Evolutionary conservation across 1,139 yeast genomes (phyloP).

Genomic region (Blastobotrys elegans): DNA sequence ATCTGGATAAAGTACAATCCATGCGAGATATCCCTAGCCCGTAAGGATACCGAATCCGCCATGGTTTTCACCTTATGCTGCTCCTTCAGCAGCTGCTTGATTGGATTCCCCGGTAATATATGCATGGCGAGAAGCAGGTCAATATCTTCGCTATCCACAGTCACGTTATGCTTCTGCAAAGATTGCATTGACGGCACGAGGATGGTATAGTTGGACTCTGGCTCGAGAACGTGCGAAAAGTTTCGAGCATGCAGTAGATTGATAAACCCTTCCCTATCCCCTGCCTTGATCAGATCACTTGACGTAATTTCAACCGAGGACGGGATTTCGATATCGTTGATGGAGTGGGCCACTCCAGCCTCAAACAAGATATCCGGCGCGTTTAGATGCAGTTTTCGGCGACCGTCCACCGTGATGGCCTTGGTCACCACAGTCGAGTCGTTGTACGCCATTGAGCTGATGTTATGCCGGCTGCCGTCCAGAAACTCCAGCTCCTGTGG

Average conservation of each 20-base stretch:
- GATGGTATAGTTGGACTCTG: slow-evolving; percentile 49
- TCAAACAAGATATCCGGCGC: slow-evolving; percentile 69
- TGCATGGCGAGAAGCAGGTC: slow-evolving; percentile 61
- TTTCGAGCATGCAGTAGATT: slow-evolving; percentile 43
- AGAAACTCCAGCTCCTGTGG: slow-evolving; percentile 24
- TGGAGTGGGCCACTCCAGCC: slow-evolving; percentile 82
- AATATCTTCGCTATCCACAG: slow-evolving; percentile 42
- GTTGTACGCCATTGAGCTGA: slow-evolving; percentile 25
- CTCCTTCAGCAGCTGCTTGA: slow-evolving; percentile 32
- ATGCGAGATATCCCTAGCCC: slow-evolving; percentile 38
- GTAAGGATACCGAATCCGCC: slow-evolving; percentile 41
- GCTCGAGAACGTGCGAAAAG: slow-evolving; percentile 34
- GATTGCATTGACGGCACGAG: slow-evolving; percentile 67
- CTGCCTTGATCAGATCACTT: slow-evolving; percentile 50
- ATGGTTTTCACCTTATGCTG: slow-evolving; percentile 38
- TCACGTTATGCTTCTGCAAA: slow-evolving; percentile 47
- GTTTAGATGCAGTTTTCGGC: slow-evolving; percentile 25
- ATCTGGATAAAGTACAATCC: slow-evolving; percentile 35
- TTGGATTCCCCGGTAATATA: slow-evolving; percentile 53
- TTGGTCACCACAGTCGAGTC: slow-evolving; percentile 20
- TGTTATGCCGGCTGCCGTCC: slow-evolving; percentile 2
- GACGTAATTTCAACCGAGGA: slow-evolving; percentile 49
- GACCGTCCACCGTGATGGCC: slow-evolving; percentile 32
- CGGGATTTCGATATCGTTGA: slow-evolving; percentile 54
- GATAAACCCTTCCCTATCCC: slow-evolving; percentile 42